A percentile compares a stretch with the other conserved stretches of the same genome.
Conservation (phyloP, 1,284 basidiomycete species). For the Polyporus tsugae region DNA sequence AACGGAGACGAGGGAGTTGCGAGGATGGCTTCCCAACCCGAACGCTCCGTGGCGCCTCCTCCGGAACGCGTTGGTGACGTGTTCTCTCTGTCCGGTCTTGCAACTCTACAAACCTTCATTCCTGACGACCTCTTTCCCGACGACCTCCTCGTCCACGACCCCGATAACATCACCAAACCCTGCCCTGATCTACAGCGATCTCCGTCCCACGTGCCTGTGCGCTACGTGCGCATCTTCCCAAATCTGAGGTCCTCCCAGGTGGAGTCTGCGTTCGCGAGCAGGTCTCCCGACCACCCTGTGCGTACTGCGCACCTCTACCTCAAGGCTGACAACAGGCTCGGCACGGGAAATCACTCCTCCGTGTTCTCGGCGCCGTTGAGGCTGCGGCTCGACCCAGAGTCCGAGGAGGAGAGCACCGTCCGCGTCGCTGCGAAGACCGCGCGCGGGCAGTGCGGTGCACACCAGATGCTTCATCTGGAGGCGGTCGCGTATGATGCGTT, state of each 20-base stretch:
- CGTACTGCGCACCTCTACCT: conserved; percentile 34
- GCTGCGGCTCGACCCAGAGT: conserved; percentile 39
- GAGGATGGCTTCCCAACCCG: not conserved
- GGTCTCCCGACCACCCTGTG: too few relatives aligned
- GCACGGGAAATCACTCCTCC: conserved; percentile 43
- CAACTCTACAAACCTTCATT: conserved; percentile 40
- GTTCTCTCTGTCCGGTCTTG: conserved; percentile 21
- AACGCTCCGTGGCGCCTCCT: not conserved
- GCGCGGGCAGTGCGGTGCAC: conserved; percentile 21
- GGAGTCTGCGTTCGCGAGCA: conserved; percentile 19
- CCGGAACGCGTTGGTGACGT: not conserved
- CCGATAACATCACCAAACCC: conserved; percentile 13
- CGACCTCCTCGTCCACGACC: conserved; percentile 41
- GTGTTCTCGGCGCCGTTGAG: conserved; percentile 42
- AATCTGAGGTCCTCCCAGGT: not conserved
- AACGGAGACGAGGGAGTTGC: not conserved
- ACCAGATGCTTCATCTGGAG: conserved; percentile 46
- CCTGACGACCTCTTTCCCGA: conserved; percentile 41
- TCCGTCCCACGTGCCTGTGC: not conserved
- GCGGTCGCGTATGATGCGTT: conserved; percentile 53
- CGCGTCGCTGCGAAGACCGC: conserved; percentile 45
- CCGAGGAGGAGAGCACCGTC: conserved; percentile 34
- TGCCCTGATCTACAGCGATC: not conserved
- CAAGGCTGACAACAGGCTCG: conserved; percentile 38
- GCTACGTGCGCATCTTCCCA: conserved; percentile 36